Evolutionary conservation across 2,329 filamentous ascomycete genomes (phyloP), one percentile per base, ranked within the genome.

Genomic region (Calcarisporium arbuscula): DNA sequence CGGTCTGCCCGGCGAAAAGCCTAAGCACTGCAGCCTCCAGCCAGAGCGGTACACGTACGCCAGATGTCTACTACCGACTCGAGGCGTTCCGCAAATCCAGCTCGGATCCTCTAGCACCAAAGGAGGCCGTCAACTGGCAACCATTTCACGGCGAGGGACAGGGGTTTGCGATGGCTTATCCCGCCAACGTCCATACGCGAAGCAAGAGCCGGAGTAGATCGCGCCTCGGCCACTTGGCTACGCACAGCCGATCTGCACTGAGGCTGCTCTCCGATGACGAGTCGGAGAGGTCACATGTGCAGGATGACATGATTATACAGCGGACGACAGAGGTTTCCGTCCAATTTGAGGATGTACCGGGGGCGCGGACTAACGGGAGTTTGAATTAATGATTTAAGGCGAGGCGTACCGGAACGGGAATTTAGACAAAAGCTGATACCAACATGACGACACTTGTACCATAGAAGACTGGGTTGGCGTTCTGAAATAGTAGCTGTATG

Each of bases 321-420:
- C 30, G 26, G 25, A 39, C 34, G 21, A 40, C 34, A 4, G 34
- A 42, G 19, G 26, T 39, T 8, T 19, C 26, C 17, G 22, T 39
- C 12, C 16, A 17, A 8, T 39, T 32, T 20, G 36, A 42, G 14
- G 25, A 23, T 8, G 25, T 32, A 17, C n/a, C 15, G n/a, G n/a
- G n/a, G n/a, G n/a, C n/a, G n/a, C n/a, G n/a, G n/a, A n/a, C n/a
- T n/a, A n/a, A n/a, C n/a, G n/a, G n/a, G n/a, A n/a, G n/a, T n/a
- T n/a, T n/a, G n/a, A n/a, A n/a, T n/a, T n/a, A n/a, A n/a, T n/a
- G n/a, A n/a, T n/a, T n/a, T n/a, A n/a, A n/a, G n/a, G n/a, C n/a
- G n/a, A n/a, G n/a, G n/a, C n/a, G n/a, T n/a, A n/a, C n/a, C n/a
- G n/a, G n/a, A n/a, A n/a, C n/a, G n/a, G n/a, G n/a, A n/a, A n/a